Percentiles rank a stretch among this genome's conserved stretches.
These are phyloP conservation scores for Psidium friedrichsthalianum DNA, from an alignment of 345 rosid species.

Conservation along the genomic window DNA sequence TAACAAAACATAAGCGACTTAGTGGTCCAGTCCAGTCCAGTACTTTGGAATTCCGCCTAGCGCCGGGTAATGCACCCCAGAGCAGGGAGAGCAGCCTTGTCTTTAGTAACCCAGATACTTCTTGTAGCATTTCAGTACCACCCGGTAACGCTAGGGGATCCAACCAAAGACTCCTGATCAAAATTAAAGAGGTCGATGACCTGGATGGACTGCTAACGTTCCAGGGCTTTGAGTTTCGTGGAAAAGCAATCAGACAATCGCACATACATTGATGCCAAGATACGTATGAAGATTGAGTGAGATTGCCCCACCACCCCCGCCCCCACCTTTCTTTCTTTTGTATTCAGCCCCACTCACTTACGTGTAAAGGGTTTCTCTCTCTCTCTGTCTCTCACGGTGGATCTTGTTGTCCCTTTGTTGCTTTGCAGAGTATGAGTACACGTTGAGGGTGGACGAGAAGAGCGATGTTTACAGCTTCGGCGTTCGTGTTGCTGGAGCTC, in stretches of 20 bases:
- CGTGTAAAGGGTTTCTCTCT: slow-evolving; percentile 5
- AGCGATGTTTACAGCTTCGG: slow-evolving; percentile 94
- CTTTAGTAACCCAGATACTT: background rate
- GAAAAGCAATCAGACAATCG: background rate
- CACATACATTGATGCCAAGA: background rate
- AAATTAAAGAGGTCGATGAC: background rate
- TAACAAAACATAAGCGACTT: background rate
- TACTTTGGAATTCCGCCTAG: background rate
- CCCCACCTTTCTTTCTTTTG: background rate
- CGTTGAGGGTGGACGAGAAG: slow-evolving; percentile 75
- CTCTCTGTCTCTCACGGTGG: background rate
- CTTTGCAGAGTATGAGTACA: slow-evolving; percentile 70
- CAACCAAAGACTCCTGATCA: background rate
- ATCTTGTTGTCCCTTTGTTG: background rate
- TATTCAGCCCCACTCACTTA: background rate
- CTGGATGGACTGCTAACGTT: background rate
- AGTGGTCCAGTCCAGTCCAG: background rate
- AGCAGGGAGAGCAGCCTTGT: background rate
- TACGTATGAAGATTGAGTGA: background rate
- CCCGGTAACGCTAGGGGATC: background rate
- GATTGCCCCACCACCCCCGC: background rate
- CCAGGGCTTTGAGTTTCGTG: background rate
- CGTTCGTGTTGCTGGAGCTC: slow-evolving; percentile 72
- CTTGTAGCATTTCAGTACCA: background rate
- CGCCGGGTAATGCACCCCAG: slow-evolving; percentile 2